Evolutionary conservation across 2,329 filamentous ascomycete species (phyloP).

Genomic region (Aspergillus sp.): DNA sequence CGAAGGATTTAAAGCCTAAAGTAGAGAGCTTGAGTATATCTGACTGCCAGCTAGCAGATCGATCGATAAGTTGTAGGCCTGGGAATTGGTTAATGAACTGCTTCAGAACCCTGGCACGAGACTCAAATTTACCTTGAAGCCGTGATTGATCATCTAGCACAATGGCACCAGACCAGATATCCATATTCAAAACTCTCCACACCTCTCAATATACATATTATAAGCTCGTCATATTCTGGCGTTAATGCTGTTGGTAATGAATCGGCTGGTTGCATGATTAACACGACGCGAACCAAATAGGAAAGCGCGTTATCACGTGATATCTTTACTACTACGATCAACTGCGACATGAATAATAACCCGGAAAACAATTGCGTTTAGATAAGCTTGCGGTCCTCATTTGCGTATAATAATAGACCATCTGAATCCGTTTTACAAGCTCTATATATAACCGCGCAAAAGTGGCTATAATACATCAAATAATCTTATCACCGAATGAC

Average conservation of each 20-base stretch:
- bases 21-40: constrained; percentile 34
- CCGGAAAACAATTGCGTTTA: too few relatives aligned
- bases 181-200: constrained; percentile 28
- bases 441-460: constrained; percentile 20
- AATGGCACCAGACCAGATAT: constrained; percentile 40
- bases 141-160: constrained; percentile 24
- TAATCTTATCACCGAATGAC: constrained; percentile 16
- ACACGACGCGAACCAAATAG: constrained; percentile 3
- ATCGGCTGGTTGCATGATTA: background rate
- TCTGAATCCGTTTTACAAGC: constrained; percentile 2
- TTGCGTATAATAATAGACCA: background rate
- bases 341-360: background rate
- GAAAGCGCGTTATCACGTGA: constrained; percentile 10
- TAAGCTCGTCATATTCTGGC: background rate
- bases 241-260: background rate
- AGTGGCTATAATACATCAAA: constrained; percentile 22
- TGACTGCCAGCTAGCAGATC: constrained; percentile 32
- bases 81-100: constrained; percentile 14
- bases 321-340: background rate
- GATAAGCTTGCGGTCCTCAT: background rate
- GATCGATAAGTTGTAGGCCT: constrained; percentile 38
- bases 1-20: constrained; percentile 35
- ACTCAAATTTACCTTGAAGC: constrained; percentile 29
- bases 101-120: background rate
- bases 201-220: constrained; percentile 15